Evolutionary conservation across 2,329 filamentous ascomycete genomes (phyloP).

Genomic region (Talaromyces sp.): DNA sequence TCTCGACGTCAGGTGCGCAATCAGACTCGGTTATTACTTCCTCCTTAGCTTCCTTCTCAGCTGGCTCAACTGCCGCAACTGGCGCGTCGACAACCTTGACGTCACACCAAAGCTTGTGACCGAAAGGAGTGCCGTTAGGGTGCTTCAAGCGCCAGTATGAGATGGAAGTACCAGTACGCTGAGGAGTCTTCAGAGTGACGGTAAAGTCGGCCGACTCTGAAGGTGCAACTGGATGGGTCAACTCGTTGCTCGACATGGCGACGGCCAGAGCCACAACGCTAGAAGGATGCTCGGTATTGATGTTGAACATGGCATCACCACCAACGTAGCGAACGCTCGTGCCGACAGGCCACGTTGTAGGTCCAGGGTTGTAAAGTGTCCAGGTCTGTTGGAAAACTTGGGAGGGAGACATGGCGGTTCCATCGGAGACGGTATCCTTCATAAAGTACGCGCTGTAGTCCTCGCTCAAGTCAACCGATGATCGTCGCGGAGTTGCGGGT

Average conservation of each 20-base stretch:
- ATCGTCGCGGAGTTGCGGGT: background rate
- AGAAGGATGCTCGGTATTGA: slow-evolving; percentile 75
- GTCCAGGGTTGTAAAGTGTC: slow-evolving; percentile 82
- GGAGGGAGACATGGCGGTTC: slow-evolving; percentile 66
- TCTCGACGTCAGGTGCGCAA: background rate
- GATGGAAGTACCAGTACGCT: slow-evolving; percentile 71
- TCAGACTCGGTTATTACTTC: slow-evolving; percentile 21
- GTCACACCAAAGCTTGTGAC: slow-evolving; percentile 93
- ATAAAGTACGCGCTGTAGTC: slow-evolving; percentile 52
- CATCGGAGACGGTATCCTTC: slow-evolving; percentile 73
- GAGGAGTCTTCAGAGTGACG: slow-evolving; percentile 76
- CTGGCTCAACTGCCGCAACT: background rate
- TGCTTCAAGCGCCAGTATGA: slow-evolving; percentile 96
- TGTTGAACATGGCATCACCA: slow-evolving; percentile 92
- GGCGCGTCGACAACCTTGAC: slow-evolving; percentile 57
- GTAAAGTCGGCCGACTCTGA: slow-evolving; percentile 77
- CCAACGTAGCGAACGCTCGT: slow-evolving; percentile 89
- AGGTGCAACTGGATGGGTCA: slow-evolving; percentile 64
- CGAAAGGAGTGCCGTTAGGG: slow-evolving; percentile 74
- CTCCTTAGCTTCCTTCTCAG: slow-evolving; percentile 17
- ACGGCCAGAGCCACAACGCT: slow-evolving; percentile 70
- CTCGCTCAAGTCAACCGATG: background rate
- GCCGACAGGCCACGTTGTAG: slow-evolving; percentile 75
- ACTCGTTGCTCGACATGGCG: slow-evolving; percentile 77
- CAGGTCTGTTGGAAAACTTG: slow-evolving; percentile 83